A percentile compares a stretch with the other conserved stretches of the same genome.
Evolutionary conservation across 2,329 filamentous ascomycete genomes (phyloP).

Genomic region (Samsoniella hepiali): DNA sequence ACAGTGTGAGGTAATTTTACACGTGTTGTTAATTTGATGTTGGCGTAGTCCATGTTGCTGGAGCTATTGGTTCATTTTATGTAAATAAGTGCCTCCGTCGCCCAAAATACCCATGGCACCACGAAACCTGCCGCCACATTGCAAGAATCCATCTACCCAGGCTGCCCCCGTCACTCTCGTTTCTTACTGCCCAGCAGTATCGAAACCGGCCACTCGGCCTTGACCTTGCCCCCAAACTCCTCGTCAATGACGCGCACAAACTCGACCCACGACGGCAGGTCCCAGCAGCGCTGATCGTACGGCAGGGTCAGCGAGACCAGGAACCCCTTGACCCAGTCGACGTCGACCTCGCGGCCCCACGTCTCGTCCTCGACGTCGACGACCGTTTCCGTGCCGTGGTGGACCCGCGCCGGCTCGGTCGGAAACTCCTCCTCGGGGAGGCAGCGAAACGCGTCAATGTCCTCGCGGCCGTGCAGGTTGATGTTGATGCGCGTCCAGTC

Average conservation of each 20-base stretch:
- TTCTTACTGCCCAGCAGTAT: background rate
- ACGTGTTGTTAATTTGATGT: background rate
- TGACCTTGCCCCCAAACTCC: slow-evolving; percentile 3
- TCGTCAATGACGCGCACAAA: slow-evolving; percentile 4
- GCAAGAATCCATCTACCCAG: too few relatives aligned
- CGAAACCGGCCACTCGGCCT: background rate
- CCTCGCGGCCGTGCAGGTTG: background rate
- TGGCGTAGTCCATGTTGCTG: background rate
- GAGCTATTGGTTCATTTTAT: too few relatives aligned
- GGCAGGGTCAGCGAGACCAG: background rate
- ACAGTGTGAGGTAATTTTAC: too few relatives aligned
- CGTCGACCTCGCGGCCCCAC: background rate
- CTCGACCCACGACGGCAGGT: background rate
- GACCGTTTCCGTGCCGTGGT: background rate
- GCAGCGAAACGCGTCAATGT: background rate
- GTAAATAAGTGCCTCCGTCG: too few relatives aligned
- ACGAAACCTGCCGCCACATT: too few relatives aligned
- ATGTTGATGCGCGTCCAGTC: background rate
- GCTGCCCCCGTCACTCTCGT: background rate
- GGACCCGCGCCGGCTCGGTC: background rate
- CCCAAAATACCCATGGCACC: too few relatives aligned
- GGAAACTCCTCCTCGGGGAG: background rate
- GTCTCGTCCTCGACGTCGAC: background rate
- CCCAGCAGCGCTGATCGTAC: slow-evolving; percentile 1
- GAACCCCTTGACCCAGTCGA: background rate